phyloP scores from a whole-genome alignment of 2,329 filamentous ascomycete species.

The Botrytis byssoidea region DNA sequence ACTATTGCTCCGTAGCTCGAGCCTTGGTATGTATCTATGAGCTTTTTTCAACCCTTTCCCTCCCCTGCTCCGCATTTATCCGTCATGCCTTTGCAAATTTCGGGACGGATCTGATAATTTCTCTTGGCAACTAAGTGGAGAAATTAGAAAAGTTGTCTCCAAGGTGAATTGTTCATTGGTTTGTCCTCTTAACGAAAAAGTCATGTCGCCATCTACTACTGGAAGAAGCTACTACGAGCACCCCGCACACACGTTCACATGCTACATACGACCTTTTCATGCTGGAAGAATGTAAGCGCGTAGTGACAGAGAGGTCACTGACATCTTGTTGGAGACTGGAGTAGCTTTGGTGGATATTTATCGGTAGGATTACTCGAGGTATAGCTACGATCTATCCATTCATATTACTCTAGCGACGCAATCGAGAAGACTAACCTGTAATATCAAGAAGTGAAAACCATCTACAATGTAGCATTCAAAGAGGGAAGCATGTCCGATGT shows the following conservation, averaged over 20 bases:
- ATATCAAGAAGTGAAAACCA: background rate
- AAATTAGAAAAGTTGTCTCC: background rate
- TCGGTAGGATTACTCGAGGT: background rate
- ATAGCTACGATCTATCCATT: background rate
- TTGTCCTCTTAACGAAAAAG: background rate
- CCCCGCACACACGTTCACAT: background rate
- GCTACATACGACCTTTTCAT: background rate
- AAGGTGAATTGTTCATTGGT: background rate
- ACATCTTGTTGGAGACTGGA: background rate
- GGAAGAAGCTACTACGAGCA: background rate
- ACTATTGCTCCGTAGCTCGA: background rate
- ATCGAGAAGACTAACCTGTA: background rate
- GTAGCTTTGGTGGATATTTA: background rate
- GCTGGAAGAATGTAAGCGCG: background rate
- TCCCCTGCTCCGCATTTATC: conserved; percentile 13
- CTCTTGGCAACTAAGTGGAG: conserved; percentile 16
- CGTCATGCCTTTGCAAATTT: conserved; percentile 2
- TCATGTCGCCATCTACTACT: background rate
- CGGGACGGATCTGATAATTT: conserved; percentile 22
- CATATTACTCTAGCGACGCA: background rate
- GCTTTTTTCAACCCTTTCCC: background rate
- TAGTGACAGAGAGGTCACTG: background rate
- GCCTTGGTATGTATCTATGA: background rate
- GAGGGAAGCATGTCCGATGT: background rate
- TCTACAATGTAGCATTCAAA: background rate